phyloP scores from a whole-genome alignment of 2,329 filamentous ascomycete genomes.

The Didymella pinodella region DNA sequence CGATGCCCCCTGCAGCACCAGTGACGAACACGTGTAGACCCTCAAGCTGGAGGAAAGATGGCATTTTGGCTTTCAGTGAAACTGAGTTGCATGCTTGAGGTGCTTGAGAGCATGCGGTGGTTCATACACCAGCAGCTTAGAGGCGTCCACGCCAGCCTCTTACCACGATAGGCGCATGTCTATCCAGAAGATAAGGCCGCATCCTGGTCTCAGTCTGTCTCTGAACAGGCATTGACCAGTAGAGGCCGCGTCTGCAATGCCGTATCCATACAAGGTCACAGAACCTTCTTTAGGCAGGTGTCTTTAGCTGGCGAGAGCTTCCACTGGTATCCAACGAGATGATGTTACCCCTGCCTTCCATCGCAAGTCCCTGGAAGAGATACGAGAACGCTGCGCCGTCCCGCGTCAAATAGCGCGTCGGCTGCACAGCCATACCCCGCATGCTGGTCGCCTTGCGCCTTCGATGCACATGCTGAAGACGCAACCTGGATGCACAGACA shows the following conservation, averaged over 20 bases:
- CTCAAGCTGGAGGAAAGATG: slow-evolving; percentile 59
- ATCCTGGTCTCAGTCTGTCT: neutral
- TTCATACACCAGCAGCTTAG: neutral
- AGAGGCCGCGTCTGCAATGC: neutral
- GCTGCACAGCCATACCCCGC: slow-evolving; percentile 7
- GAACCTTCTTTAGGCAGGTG: neutral
- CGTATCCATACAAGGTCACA: neutral
- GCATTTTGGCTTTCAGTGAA: slow-evolving; percentile 13
- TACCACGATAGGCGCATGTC: slow-evolving; percentile 4
- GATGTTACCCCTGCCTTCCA: neutral
- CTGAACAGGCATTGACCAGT: neutral
- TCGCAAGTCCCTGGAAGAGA: slow-evolving; percentile 1
- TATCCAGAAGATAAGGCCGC: slow-evolving; percentile 7
- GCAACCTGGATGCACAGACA: slow-evolving; percentile 15
- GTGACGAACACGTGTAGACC: slow-evolving; percentile 63
- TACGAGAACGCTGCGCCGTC: neutral
- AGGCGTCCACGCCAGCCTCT: neutral
- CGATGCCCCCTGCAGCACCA: slow-evolving; percentile 62
- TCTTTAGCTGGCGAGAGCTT: neutral
- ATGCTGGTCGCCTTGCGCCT: neutral
- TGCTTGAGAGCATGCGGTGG: neutral
- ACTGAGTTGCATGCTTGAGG: neutral
- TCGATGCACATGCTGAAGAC: neutral
- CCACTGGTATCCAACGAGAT: neutral
- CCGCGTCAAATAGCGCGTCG: slow-evolving; percentile 4